These are phyloP conservation scores for Saturnispora halmiae DNA, from an alignment of 805 yeast genomes.

Conservation along the genomic window DNA sequence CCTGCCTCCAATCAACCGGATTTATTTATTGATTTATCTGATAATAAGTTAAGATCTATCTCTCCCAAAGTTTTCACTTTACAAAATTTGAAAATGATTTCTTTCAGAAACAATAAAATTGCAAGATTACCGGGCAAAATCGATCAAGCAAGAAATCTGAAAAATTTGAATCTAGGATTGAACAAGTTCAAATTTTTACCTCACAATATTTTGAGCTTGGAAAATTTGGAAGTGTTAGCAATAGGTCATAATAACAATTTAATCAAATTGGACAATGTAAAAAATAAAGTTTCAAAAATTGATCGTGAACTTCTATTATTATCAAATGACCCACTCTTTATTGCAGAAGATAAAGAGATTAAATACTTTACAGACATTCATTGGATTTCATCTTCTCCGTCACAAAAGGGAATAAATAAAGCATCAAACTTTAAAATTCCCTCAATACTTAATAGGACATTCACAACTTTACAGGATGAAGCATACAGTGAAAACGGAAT, in stretches of 20 bases:
- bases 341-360: slow-evolving; percentile 14
- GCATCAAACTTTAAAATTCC: too few relatives aligned
- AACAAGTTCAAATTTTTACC: slow-evolving; percentile 47
- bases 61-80: slow-evolving; percentile 45
- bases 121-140: slow-evolving; percentile 41
- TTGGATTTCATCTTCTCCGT: slow-evolving; percentile 17
- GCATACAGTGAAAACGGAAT: slow-evolving; percentile 13
- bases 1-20: slow-evolving; percentile 30
- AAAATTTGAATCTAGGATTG: slow-evolving; percentile 43
- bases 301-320: slow-evolving; percentile 23
- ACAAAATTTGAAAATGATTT: slow-evolving; percentile 40
- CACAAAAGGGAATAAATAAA: not conserved
- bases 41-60: slow-evolving; percentile 39
- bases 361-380: slow-evolving; percentile 23
- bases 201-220: slow-evolving; percentile 40
- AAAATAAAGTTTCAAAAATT: slow-evolving; percentile 11
- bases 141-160: slow-evolving; percentile 32
- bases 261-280: slow-evolving; percentile 15
- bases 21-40: slow-evolving; percentile 41
- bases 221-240: slow-evolving; percentile 35
- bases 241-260: slow-evolving; percentile 46
- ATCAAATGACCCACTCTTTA: not conserved
- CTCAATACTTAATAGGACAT: slow-evolving; percentile 16
- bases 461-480: slow-evolving; percentile 28
- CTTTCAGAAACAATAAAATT: slow-evolving; percentile 42